Evolutionary conservation across 83 land plant genomes (phyloP).

Genomic region (Thuja plicata): DNA sequence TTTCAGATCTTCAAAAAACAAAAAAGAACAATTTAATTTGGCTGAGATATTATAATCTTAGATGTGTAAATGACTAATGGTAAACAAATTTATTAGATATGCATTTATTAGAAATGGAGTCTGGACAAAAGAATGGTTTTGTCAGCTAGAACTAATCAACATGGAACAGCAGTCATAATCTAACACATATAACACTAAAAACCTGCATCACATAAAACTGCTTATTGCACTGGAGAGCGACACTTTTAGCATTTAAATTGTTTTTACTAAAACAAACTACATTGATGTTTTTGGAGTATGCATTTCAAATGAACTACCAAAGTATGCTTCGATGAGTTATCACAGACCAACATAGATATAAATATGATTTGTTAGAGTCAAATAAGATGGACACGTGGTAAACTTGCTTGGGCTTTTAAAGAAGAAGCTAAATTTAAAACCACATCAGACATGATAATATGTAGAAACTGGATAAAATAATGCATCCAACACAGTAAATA

Average conservation of each 20-base stretch:
- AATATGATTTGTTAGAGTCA: no score
- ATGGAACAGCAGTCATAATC: not conserved
- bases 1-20: not conserved
- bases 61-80: not conserved
- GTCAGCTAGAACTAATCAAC: not conserved
- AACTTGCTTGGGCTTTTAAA: not conserved
- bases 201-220: not conserved
- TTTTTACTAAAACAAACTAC: no score
- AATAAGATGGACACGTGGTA: no score
- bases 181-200: not conserved
- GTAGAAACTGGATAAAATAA: not conserved
- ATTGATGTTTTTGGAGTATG: no score
- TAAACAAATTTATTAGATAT: not conserved
- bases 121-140: not conserved
- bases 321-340: no score
- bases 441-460: not conserved
- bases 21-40: not conserved
- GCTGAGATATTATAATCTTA: not conserved
- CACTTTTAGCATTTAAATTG: not conserved
- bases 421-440: not conserved
- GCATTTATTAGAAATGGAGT: no score
- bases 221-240: not conserved
- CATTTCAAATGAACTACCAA: not conserved
- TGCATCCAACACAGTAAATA: not conserved
- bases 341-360: not conserved